Base-by-base conservation (phyloP, 257 asterid genomes). In the Solanum medicagineum region DNA sequence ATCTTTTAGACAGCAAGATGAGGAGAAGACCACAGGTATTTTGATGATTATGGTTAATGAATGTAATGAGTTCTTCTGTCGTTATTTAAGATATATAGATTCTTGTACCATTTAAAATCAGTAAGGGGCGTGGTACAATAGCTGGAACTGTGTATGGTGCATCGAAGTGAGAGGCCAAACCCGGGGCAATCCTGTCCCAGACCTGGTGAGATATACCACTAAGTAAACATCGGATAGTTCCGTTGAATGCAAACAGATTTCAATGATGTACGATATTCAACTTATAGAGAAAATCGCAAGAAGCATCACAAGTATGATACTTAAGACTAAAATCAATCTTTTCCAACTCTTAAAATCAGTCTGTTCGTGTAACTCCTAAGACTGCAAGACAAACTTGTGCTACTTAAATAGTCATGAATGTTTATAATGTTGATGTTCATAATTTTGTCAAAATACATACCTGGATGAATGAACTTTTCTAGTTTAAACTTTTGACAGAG, bases 111-210 rank as follows among this genome's bases (percentile, higher is more conserved):
- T 91, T 94, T 89, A 96, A 83, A 83, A 95, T 91, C 84, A 96
- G 91, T 77, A 96, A 93, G 47, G 98, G 99, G 4, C 98, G 99
- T 8, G 94, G 98, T 57, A 94, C 93, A 71, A 95, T 95, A 7
- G 86, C 81, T 15, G 97, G 93, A 56, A 96, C 79, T 5, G 97
- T 89, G 87, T 91, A 83, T 77, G 98, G 97, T 22, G 97, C 85
- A 91, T 96, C 98, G 49, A 95, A 96, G 47, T 13, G 73, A 44
- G 98, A 92, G 68, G 90, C 93, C 89, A 96, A 89, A 87, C 95
- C 97, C 16, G 99, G 98, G 86, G 98, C 98, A 85, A 93, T 96
- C 86, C 95, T 91, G 77, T 93, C 92, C 98, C 99, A 96, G 69
- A 94, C 99, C 99, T 96, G 91, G 80, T 71, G 13, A 80, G 49